phyloP scores from a whole-genome alignment of 2,329 filamentous ascomycete genomes.

The Graphilbum ipis-grandicollis region DNA sequence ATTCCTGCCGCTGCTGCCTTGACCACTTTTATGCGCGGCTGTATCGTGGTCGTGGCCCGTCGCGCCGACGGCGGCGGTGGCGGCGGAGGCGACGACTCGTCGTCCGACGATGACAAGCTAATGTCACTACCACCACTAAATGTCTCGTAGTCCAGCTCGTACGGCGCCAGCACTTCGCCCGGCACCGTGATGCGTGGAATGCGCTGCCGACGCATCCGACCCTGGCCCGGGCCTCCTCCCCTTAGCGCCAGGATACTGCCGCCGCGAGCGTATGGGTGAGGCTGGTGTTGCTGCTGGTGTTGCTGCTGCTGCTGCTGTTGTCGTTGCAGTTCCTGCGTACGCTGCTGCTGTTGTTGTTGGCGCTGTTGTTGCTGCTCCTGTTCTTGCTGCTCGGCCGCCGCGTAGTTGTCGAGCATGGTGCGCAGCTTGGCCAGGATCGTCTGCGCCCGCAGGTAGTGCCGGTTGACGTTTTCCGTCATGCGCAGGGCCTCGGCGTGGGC shows the following conservation, averaged over 20 bases:
- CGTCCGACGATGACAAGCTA: constrained; percentile 12
- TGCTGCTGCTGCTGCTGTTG: constrained; percentile 37
- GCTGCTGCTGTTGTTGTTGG: constrained; percentile 23
- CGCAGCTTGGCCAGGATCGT: constrained; percentile 40
- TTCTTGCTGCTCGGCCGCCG: constrained; percentile 30
- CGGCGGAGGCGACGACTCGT: constrained; percentile 17
- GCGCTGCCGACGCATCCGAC: constrained; percentile 18
- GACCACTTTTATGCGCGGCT: constrained; percentile 32
- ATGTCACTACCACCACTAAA: constrained; percentile 34
- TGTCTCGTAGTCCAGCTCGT: constrained; percentile 44
- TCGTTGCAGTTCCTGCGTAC: constrained; percentile 36
- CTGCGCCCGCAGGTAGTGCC: constrained; percentile 43
- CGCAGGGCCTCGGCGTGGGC: constrained; percentile 44
- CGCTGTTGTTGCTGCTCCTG: constrained; percentile 34
- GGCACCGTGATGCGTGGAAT: constrained; percentile 46
- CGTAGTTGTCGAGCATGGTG: constrained; percentile 42
- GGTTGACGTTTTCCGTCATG: constrained; percentile 44
- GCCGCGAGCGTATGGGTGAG: too few relatives aligned
- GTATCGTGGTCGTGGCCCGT: constrained; percentile 14
- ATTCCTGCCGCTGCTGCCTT: constrained; percentile 8
- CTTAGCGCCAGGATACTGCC: too few relatives aligned
- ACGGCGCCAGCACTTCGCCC: constrained; percentile 47
- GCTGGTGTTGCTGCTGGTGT: constrained; percentile 26
- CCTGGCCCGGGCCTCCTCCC: constrained; percentile 1
- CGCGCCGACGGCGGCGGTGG: constrained; percentile 12